phyloP scores from a whole-genome alignment of 1,284 basidiomycete species.

The Ustilago xerochloae region DNA sequence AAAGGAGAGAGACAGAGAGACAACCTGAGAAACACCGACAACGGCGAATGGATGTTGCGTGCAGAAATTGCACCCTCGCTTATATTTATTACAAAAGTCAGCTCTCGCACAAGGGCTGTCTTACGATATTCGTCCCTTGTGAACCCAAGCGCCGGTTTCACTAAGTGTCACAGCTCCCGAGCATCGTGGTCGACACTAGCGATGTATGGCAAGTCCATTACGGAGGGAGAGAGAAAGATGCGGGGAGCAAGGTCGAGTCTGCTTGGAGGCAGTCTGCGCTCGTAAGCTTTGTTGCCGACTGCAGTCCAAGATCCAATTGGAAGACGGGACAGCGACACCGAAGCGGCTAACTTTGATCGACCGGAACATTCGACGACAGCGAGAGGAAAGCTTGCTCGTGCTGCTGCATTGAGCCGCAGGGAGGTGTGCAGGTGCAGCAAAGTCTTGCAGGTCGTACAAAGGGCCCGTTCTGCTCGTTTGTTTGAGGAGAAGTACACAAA shows the following conservation, averaged over 20 bases:
- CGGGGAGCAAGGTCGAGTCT: background rate
- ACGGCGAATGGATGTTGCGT: background rate
- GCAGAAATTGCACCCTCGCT: conserved; percentile 2
- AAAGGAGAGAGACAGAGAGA: background rate
- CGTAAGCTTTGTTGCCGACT: too few species aligned
- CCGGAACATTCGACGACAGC: conserved; percentile 2
- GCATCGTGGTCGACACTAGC: too few species aligned
- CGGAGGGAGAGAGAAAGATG: too few species aligned
- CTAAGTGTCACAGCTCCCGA: too few species aligned
- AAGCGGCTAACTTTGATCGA: background rate
- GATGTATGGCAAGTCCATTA: too few species aligned
- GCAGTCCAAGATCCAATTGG: background rate
- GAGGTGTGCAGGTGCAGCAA: background rate
- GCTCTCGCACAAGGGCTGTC: background rate
- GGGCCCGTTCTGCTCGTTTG: too few species aligned
- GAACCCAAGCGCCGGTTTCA: background rate
- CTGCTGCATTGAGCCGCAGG: background rate
- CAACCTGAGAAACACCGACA: background rate
- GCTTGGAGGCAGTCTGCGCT: too few species aligned
- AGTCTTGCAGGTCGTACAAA: too few species aligned
- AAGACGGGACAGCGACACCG: background rate
- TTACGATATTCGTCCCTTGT: background rate
- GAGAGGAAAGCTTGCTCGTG: background rate
- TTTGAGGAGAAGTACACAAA: too few species aligned
- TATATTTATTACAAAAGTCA: too few species aligned